Evolutionary conservation across 176 grass and related monocot genomes (phyloP).

Genomic region (Eragrostis nindensis): DNA sequence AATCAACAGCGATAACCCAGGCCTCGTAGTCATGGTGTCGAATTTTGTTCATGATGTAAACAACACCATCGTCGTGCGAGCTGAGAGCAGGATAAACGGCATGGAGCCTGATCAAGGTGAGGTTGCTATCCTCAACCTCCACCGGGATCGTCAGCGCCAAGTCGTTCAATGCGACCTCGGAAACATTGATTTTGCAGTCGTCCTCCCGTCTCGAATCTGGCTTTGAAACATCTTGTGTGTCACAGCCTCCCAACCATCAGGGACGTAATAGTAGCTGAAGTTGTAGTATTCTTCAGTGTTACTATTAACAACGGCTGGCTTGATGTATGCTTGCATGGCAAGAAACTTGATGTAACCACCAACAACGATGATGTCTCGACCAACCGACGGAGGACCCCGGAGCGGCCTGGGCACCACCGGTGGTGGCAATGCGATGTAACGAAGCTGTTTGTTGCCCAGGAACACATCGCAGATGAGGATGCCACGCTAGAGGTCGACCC

Average conservation of each 20-base stretch:
- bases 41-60: not conserved
- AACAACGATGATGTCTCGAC: not conserved
- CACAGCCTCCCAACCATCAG: too few species aligned
- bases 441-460: not conserved
- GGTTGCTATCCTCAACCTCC: not conserved
- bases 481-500: too few species aligned
- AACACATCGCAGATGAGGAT: conserved; percentile 19
- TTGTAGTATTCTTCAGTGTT: not conserved
- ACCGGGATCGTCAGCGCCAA: not conserved
- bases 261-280: too few species aligned
- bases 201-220: too few species aligned
- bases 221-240: too few species aligned
- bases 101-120: not conserved
- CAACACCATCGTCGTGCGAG: conserved; percentile 26
- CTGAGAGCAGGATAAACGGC: conserved; percentile 17
- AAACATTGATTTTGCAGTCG: too few species aligned
- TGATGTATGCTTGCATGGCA: not conserved
- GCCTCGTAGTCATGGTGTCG: not conserved
- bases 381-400: not conserved
- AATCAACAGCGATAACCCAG: conserved; percentile 19
- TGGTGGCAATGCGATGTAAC: not conserved
- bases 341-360: not conserved
- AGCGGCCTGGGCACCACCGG: not conserved
- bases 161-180: too few species aligned
- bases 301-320: not conserved